These are phyloP conservation scores for Lepiota brunneoincarnata DNA, from an alignment of 768 basidiomycete species.

Conservation along the genomic window DNA sequence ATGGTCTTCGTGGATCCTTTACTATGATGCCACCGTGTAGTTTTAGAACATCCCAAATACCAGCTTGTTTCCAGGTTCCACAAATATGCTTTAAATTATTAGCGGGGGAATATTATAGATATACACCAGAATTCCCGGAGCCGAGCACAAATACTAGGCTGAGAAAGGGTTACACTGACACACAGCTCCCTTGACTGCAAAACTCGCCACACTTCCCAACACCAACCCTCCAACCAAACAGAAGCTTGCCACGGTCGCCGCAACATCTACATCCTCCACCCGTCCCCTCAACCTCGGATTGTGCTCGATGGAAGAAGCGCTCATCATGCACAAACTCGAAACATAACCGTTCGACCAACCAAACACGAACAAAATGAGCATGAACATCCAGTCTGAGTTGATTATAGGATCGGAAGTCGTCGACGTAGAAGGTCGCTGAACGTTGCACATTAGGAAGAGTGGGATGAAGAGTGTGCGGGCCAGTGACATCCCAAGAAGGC, in stretches of 20 bases:
- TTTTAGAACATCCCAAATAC: not conserved
- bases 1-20: not conserved
- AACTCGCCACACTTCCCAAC: conserved; percentile 76
- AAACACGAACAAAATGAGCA: conserved; percentile 69
- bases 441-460: conserved; percentile 85
- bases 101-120: not conserved
- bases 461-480: conserved; percentile 82
- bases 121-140: not conserved
- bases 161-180: conserved; percentile 77
- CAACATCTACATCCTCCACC: conserved; percentile 79
- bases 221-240: conserved; percentile 75
- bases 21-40: not conserved
- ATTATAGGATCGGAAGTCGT: conserved; percentile 47
- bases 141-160: conserved; percentile 13
- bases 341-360: conserved; percentile 84
- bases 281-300: conserved; percentile 70
- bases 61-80: not conserved
- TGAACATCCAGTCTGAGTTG: conserved; percentile 74
- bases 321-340: conserved; percentile 76
- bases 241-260: conserved; percentile 80
- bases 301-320: conserved; percentile 76
- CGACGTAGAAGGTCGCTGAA: conserved; percentile 45
- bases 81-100: not conserved
- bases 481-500: conserved; percentile 61
- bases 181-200: conserved; percentile 67